A percentile compares a stretch with the other conserved stretches of the same genome.
These are phyloP conservation scores for Talaromyces albobiverticillius DNA, from an alignment of 2,329 filamentous ascomycete genomes.

Conservation along the genomic window DNA sequence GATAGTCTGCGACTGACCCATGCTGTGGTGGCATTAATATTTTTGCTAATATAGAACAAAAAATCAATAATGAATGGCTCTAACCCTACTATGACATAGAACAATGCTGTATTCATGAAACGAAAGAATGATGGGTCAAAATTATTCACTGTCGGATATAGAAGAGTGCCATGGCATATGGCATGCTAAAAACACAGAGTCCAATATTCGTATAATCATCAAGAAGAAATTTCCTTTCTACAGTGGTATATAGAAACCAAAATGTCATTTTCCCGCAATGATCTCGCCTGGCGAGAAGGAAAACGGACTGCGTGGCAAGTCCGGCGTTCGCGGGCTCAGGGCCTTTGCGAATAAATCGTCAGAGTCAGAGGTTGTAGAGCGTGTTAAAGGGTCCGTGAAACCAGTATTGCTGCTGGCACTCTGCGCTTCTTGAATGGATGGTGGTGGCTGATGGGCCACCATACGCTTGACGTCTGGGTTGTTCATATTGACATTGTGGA, in stretches of 20 bases:
- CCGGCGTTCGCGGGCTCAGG: slow-evolving; percentile 80
- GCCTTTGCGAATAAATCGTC: slow-evolving; percentile 86
- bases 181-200: not conserved
- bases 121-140: not conserved
- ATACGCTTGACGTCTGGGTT: slow-evolving; percentile 20
- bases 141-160: not conserved
- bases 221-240: not conserved
- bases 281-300: slow-evolving; percentile 51
- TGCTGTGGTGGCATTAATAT: no score
- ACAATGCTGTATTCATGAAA: not conserved
- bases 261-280: slow-evolving; percentile 15
- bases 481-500: slow-evolving; percentile 36
- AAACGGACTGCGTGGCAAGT: slow-evolving; percentile 82
- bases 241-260: not conserved
- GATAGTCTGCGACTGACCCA: no score
- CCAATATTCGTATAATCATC: not conserved
- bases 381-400: slow-evolving; percentile 31
- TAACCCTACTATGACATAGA: not conserved
- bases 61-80: no score
- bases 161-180: not conserved
- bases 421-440: slow-evolving; percentile 35
- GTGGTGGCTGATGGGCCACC: slow-evolving; percentile 38
- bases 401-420: slow-evolving; percentile 31
- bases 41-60: no score
- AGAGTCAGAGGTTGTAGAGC: slow-evolving; percentile 46